Evolutionary conservation across 108 stramenopile species (phyloP).

Genomic region (Nitzschia palea): DNA sequence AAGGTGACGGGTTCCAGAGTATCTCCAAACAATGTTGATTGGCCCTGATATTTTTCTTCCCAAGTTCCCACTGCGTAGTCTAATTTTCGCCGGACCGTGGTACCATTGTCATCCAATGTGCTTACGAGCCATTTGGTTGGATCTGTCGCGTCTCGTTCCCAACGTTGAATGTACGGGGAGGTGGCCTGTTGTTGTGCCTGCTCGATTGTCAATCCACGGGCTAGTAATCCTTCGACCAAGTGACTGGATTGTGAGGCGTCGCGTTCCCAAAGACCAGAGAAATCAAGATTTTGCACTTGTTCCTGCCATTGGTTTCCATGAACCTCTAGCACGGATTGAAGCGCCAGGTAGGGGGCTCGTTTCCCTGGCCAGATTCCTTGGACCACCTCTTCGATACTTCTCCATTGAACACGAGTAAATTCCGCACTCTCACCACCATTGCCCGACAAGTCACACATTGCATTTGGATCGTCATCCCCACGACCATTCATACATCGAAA

Average conservation of each 20-base stretch:
- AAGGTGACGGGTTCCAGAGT: conserved; percentile 22
- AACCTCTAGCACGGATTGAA: conserved; percentile 7
- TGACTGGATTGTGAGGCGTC: conserved; percentile 22
- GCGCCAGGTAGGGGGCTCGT: conserved; percentile 31
- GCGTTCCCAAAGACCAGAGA: conserved; percentile 45
- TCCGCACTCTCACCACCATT: conserved; percentile 44
- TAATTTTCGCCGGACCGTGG: conserved; percentile 29
- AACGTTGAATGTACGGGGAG: conserved; percentile 46
- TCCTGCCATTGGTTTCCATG: conserved; percentile 36
- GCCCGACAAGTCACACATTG: conserved; percentile 31
- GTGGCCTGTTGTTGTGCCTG: conserved; percentile 19
- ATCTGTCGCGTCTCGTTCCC: conserved; percentile 18
- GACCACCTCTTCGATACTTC: conserved; percentile 32
- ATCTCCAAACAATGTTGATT: conserved; percentile 42
- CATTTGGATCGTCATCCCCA: conserved; percentile 38
- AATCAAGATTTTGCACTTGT: conserved; percentile 20
- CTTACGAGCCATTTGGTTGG: conserved; percentile 32
- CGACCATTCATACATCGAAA: conserved; percentile 45
- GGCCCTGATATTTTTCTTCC: conserved; percentile 40
- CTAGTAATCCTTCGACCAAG: conserved; percentile 33
- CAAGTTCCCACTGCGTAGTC: conserved; percentile 41
- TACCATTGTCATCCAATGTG: conserved; percentile 33
- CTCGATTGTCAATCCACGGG: conserved; percentile 35
- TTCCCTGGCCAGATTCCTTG: conserved; percentile 49
- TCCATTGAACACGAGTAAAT: conserved; percentile 45